Evolutionary conservation across 1,284 basidiomycete species (phyloP).

Genomic region (Tylopilus orsonianus): DNA sequence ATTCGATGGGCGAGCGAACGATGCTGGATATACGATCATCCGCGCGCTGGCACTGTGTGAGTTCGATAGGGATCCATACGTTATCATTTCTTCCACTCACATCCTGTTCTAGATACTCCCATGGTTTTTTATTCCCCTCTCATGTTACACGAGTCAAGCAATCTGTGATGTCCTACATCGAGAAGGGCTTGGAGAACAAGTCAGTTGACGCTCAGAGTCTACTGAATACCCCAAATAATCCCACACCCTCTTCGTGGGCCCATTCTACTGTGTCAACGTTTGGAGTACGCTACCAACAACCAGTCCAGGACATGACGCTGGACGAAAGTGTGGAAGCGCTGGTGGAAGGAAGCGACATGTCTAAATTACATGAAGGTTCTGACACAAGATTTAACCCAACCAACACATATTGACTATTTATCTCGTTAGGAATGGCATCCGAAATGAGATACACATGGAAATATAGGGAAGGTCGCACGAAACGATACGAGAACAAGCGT

Average conservation of each 20-base stretch:
- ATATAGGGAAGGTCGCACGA: conserved; percentile 65
- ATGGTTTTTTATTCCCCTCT: conserved; percentile 96
- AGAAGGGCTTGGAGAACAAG: conserved; percentile 37
- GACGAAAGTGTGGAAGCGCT: conserved; percentile 87
- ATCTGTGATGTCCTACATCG: conserved; percentile 44
- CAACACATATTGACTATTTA: conserved; percentile 1
- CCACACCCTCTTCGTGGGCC: conserved; percentile 60
- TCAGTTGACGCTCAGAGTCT: conserved; percentile 10
- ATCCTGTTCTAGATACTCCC: conserved; percentile 67
- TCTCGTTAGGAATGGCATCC: conserved; percentile 47
- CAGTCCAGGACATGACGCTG: conserved; percentile 65
- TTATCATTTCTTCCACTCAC: conserved; percentile 14
- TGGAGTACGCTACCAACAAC: conserved; percentile 75
- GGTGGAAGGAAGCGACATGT: conserved; percentile 88
- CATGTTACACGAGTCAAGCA: conserved; percentile 72
- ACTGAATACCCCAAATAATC: conserved; percentile 14
- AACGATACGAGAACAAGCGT: conserved; percentile 66
- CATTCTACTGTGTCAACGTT: conserved; percentile 89
- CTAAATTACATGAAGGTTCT: conserved; percentile 59
- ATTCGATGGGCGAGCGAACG: conserved; percentile 91
- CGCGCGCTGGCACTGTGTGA: conserved; percentile 87
- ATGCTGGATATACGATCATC: conserved; percentile 99
- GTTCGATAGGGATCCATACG: conserved; percentile 31
- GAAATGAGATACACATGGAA: conserved; percentile 64
- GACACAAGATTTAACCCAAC: neutral